Base-by-base conservation (phyloP, 2,329 filamentous ascomycete species). In the Aureobasidium uvarum region DNA sequence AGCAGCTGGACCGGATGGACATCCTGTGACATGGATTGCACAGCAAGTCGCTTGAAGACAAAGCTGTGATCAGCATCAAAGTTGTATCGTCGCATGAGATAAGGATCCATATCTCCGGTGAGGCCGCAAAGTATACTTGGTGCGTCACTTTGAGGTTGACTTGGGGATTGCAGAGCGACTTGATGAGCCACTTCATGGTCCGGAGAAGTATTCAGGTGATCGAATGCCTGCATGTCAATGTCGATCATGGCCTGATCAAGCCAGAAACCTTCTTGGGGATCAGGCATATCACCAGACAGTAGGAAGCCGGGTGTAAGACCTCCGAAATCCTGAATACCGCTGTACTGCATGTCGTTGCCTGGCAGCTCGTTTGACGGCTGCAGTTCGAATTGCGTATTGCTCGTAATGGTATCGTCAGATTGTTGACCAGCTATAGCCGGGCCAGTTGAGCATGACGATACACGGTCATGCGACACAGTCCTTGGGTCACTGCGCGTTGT, bases 31-130 rank as follows among this genome's bases (percentile, higher is more conserved):
- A 56, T 56, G 5, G 52, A 56, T 16, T n/a, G 52, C 5, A 56
- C 38, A 25, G 52, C 16, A 13, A 56, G 52, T 14, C 52, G n/a
- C 10, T 56, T 56, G 52, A 56, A 56, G 6, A 56, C 52, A 56
- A 56, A 56, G n/a, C 28, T 56, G 20, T 43, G 18, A 23, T 56
- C 20, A 18, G 52, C 13, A 4, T 10, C 52, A 20, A 56, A 56
- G 4, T 43, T 25, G 36, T 56, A 56, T 28, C 52, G 31, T 16
- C 28, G 33, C 52, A 56, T 56, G 16, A 56, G 20, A 56, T 56
- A 39, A 2, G 52, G 52, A 28, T 56, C 52, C 36, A 56, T 56
- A 28, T 56, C 52, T 14, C 52, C 52, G 1, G 52, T 39, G 14
- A 56, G 36, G 10, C 52, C 52, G 14, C 52, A 56, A 3, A 28